A percentile compares a stretch with the other conserved stretches of the same genome.
These are phyloP conservation scores for Plectosphaerella sp. DNA, from an alignment of 2,329 filamentous ascomycete genomes.

Conservation along the genomic window DNA sequence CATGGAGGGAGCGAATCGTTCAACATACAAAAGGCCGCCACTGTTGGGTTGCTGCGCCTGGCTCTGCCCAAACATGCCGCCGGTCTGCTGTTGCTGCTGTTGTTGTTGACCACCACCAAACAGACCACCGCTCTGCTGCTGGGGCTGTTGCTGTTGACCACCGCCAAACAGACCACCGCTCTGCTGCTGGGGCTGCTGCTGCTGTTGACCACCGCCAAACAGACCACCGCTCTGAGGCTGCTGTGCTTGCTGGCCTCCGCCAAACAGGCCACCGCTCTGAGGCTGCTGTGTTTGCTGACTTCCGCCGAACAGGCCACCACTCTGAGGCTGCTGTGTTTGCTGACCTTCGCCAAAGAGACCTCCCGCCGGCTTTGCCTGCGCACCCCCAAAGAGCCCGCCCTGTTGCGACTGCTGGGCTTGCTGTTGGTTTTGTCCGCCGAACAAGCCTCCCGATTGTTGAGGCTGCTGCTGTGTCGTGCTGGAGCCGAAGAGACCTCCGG, in stretches of 20 bases:
- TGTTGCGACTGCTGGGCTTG: neutral
- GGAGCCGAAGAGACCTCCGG: slow-evolving; percentile 32
- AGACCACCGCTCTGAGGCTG: slow-evolving; percentile 12
- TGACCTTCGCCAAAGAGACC: too few relatives aligned
- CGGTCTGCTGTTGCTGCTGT: slow-evolving; percentile 13
- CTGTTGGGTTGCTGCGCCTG: slow-evolving; percentile 6
- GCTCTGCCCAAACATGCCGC: slow-evolving; percentile 7
- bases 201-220: slow-evolving; percentile 9
- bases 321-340: too few relatives aligned
- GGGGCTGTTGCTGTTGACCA: slow-evolving; percentile 13
- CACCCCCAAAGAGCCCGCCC: slow-evolving; percentile 15
- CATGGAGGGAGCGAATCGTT: too few relatives aligned
- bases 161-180: slow-evolving; percentile 1
- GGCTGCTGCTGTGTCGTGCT: slow-evolving; percentile 1
- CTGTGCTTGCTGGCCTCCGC: slow-evolving; percentile 4
- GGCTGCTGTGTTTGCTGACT: slow-evolving; percentile 6
- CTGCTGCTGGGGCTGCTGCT: slow-evolving; percentile 13
- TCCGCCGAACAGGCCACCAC: too few relatives aligned
- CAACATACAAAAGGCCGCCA: slow-evolving; percentile 24
- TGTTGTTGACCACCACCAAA: slow-evolving; percentile 19
- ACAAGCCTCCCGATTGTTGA: neutral
- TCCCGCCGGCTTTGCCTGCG: neutral
- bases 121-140: slow-evolving; percentile 15
- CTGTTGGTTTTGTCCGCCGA: neutral
- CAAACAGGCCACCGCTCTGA: neutral